Conservation (phyloP, 306 rosid genomes). For the Acmispon strigosus region DNA sequence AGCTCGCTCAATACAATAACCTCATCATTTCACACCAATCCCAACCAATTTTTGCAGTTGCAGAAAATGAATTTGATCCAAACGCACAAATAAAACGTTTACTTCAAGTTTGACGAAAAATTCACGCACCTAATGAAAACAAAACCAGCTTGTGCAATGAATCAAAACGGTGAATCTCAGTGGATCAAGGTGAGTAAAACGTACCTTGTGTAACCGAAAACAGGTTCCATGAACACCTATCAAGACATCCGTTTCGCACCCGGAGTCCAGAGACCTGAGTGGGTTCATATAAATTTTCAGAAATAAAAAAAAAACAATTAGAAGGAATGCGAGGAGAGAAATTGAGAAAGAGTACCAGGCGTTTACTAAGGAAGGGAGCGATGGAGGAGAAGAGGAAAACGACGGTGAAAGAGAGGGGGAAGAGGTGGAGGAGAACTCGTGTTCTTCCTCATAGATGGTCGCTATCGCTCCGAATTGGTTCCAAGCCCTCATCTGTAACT, state of each 20-base stretch:
- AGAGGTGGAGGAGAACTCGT: slow-evolving; percentile 52
- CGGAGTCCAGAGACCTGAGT: slow-evolving; percentile 45
- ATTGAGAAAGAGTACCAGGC: slow-evolving; percentile 40
- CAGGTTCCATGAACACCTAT: slow-evolving; percentile 62
- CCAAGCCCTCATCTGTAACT: slow-evolving; percentile 32
- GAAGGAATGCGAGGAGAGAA: neutral
- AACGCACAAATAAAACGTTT: neutral
- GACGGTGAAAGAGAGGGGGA: slow-evolving; percentile 53
- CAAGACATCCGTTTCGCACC: slow-evolving; percentile 46
- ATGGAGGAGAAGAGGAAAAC: slow-evolving; percentile 51
- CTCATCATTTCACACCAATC: neutral
- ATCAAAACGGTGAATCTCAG: too few species aligned
- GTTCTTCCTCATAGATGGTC: slow-evolving; percentile 80
- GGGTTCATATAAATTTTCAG: neutral
- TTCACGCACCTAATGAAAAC: neutral
- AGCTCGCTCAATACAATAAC: neutral
- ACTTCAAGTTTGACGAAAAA: neutral
- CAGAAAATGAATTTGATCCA: neutral
- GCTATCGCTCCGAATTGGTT: slow-evolving; percentile 52
- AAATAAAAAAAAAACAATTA: neutral
- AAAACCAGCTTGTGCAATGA: neutral
- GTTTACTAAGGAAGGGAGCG: slow-evolving; percentile 46
- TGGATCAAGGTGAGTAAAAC: neutral
- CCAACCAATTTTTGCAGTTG: neutral
- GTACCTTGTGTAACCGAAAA: slow-evolving; percentile 80